phyloP scores from a whole-genome alignment of 345 rosid species.

The Heritiera fomes region DNA sequence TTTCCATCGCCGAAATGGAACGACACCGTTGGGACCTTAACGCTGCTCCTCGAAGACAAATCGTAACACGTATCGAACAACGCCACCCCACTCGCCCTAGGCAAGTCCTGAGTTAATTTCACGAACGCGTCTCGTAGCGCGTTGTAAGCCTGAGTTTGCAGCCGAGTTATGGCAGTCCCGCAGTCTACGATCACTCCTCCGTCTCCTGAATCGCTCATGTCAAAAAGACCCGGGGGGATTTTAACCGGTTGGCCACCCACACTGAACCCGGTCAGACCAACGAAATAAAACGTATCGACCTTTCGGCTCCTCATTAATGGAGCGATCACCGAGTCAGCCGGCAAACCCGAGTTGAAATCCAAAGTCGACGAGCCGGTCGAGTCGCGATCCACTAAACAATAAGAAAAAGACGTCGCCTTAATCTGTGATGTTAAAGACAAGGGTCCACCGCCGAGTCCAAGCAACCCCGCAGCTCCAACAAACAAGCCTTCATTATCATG shows the following conservation, averaged over 20 bases:
- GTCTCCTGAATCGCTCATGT: slow-evolving; percentile 61
- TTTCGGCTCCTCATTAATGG: slow-evolving; percentile 59
- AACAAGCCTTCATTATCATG: slow-evolving; percentile 87
- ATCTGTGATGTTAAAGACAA: slow-evolving; percentile 75
- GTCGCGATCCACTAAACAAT: slow-evolving; percentile 89
- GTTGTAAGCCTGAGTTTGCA: slow-evolving; percentile 76
- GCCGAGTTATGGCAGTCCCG: slow-evolving; percentile 89
- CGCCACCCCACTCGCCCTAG: slow-evolving; percentile 46
- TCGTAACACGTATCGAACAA: slow-evolving; percentile 96
- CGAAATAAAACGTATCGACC: slow-evolving; percentile 82
- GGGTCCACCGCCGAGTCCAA: slow-evolving; percentile 92
- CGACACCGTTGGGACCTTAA: slow-evolving; percentile 78
- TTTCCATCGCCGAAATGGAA: slow-evolving; percentile 64
- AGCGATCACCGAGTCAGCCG: slow-evolving; percentile 52
- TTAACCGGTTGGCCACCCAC: slow-evolving; percentile 73
- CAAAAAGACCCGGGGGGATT: slow-evolving; percentile 59
- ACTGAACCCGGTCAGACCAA: slow-evolving; percentile 76
- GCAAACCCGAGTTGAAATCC: slow-evolving; percentile 69
- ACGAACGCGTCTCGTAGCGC: slow-evolving; percentile 76
- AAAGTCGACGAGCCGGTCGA: slow-evolving; percentile 62
- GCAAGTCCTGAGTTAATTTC: slow-evolving; percentile 38
- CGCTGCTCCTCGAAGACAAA: slow-evolving; percentile 55
- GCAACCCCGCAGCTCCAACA: slow-evolving; percentile 77
- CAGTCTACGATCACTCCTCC: slow-evolving; percentile 90
- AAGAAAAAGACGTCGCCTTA: slow-evolving; percentile 76